Conservation (phyloP, 2,329 filamentous ascomycete species). For the Metarhizium robertsii region DNA sequence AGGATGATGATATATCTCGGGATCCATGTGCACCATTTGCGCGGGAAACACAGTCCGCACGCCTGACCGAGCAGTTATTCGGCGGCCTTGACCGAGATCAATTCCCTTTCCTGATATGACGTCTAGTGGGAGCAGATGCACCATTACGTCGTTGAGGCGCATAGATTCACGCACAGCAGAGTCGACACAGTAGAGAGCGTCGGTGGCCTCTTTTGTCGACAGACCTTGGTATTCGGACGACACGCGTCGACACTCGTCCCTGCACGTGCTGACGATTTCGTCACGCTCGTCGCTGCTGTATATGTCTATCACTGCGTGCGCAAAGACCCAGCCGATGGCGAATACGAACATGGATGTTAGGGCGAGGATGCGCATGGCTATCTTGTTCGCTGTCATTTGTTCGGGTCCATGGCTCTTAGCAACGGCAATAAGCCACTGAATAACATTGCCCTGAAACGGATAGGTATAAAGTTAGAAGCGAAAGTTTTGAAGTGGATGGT, state of each 20-base stretch:
- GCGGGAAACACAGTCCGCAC: neutral
- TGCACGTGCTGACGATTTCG: neutral
- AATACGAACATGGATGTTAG: neutral
- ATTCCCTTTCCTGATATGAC: neutral
- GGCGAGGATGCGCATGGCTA: neutral
- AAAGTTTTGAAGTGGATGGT: too few species aligned
- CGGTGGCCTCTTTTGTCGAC: neutral
- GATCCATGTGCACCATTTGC: slow-evolving; percentile 1
- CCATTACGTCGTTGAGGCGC: neutral
- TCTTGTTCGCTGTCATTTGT: neutral
- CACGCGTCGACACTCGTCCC: neutral
- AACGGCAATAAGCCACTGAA: too few species aligned
- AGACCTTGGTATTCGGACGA: neutral
- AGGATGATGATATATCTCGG: neutral
- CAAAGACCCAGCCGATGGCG: neutral
- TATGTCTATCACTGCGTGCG: neutral
- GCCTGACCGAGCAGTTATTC: neutral
- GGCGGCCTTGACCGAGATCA: neutral
- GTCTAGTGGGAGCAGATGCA: neutral
- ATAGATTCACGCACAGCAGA: slow-evolving; percentile 4
- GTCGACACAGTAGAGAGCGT: neutral
- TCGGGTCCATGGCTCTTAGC: too few species aligned
- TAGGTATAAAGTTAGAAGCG: too few species aligned
- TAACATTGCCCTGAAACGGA: too few species aligned
- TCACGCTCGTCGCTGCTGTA: neutral